phyloP scores from a whole-genome alignment of 2,329 filamentous ascomycete species.

The Clarireedia hainanense region DNA sequence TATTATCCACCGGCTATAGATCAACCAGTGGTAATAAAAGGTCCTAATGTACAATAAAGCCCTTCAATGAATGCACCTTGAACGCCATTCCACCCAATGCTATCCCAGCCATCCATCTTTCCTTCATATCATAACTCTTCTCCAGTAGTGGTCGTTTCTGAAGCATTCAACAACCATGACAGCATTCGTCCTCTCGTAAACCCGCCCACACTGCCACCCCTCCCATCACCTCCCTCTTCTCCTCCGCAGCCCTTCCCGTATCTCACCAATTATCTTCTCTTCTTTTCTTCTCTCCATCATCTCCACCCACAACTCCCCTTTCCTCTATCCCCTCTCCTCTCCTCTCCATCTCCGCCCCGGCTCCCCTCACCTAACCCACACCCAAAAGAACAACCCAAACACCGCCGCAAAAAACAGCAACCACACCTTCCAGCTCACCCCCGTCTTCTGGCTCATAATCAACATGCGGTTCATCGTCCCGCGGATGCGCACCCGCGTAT shows the following conservation, averaged over 20 bases:
- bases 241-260: neutral
- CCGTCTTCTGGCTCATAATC: constrained; percentile 86
- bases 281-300: neutral
- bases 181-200: neutral
- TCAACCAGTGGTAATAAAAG: neutral
- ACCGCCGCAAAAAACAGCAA: constrained; percentile 80
- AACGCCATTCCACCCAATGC: neutral
- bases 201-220: neutral
- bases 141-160: too few species aligned
- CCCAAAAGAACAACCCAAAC: constrained; percentile 77
- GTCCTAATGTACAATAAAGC: neutral
- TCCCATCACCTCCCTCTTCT: neutral
- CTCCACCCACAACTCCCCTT: neutral
- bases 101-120: neutral
- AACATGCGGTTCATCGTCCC: constrained; percentile 98
- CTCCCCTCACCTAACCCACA: constrained; percentile 68
- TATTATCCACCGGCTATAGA: neutral
- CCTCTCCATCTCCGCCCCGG: neutral
- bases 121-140: neutral
- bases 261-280: neutral
- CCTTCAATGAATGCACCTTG: neutral
- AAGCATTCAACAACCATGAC: too few species aligned
- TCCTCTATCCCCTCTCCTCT: too few species aligned
- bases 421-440: constrained; percentile 96
- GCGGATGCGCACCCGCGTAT: constrained; percentile 67